Base-by-base conservation (phyloP, 441 rosid genomes). In the Lagerstroemia fauriei region DNA sequence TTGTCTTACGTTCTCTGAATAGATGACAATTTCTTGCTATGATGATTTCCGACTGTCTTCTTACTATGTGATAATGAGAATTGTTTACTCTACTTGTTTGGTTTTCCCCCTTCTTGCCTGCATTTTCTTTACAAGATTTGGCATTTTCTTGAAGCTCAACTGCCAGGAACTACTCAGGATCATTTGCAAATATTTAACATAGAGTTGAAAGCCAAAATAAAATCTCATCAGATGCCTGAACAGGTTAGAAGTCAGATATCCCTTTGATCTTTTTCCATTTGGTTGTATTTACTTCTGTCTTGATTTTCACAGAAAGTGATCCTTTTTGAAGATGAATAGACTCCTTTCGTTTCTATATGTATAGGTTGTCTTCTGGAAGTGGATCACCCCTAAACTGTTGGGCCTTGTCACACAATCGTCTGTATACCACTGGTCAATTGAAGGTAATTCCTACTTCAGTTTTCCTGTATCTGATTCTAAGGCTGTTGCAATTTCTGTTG, bases 221-320 rank as follows among this genome's bases (percentile, higher is more conserved):
- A 97, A 80, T 94, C 99, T 8, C 94, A 95, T 89, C 99, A 95
- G 91, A 95, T 97, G 99, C 94, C 98, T 75, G 99, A 97, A 91
- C 99, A 94, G 95, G 99, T 93, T 82, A 85, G 56, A 53, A 41
- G 68, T 83, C 44, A 68, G 14, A 75, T 65, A 70, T 17, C 65
- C 50, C 29, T 46, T 31, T 74, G 27, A 56, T 29, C 81, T 12
- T 69, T 53, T 31, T 13, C 48, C 27, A 46, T n/a, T 29, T 47
- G 29, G 25, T 20, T 61, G 68, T 61, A 2, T 61, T 20, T 24
- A 9, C 31, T 61, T 25, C 68, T n/a, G 29, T 25, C 31, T 61
- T 61, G 68, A n/a, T n/a, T 31, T 24, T 61, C 31, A n/a, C 13
- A 24, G 9, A n/a, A 61, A 61, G 68, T 25, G 27, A 24, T n/a